Conservation (phyloP, 2,329 filamentous ascomycete species). For the Claviceps humidiphila region DNA sequence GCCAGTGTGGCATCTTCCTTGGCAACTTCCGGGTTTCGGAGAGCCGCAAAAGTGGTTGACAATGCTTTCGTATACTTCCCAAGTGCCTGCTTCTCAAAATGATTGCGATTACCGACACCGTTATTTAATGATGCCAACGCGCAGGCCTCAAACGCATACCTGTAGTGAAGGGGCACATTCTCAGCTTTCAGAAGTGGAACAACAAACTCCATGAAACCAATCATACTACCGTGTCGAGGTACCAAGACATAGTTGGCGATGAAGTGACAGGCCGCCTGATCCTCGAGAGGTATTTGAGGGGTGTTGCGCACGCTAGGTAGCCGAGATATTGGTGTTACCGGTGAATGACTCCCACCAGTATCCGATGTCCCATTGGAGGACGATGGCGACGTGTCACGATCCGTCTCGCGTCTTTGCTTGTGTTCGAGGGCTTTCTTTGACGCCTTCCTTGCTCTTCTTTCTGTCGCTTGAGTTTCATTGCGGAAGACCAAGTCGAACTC, state of each 20-base stretch:
- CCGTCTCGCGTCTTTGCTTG: constrained; percentile 19
- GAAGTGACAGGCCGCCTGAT: constrained; percentile 46
- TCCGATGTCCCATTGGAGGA: constrained; percentile 8
- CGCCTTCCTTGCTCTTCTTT: constrained; percentile 45
- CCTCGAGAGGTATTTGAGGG: constrained; percentile 35
- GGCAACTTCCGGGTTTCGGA: constrained; percentile 35
- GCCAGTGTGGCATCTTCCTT: constrained; percentile 45
- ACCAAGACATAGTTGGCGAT: constrained; percentile 46
- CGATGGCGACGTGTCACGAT: constrained; percentile 9
- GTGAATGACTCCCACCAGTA: constrained; percentile 2
- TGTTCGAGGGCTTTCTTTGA: constrained; percentile 32
- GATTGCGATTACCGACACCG: constrained; percentile 22
- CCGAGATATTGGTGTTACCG: constrained; percentile 11
- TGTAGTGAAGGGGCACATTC: constrained; percentile 32
- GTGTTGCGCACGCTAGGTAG: constrained; percentile 10
- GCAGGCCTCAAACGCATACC: constrained; percentile 45
- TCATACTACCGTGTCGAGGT: constrained; percentile 33
- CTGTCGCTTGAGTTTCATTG: constrained; percentile 57
- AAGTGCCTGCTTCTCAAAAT: constrained; percentile 28
- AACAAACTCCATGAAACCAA: constrained; percentile 47
- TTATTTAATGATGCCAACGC: constrained; percentile 45
- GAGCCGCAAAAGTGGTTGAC: constrained; percentile 35
- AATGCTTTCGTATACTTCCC: constrained; percentile 42
- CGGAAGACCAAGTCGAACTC: constrained; percentile 62
- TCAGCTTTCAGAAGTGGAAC: constrained; percentile 39